Base-by-base conservation (phyloP, 23 red algal genomes). In the Rhodosorus marinus region DNA sequence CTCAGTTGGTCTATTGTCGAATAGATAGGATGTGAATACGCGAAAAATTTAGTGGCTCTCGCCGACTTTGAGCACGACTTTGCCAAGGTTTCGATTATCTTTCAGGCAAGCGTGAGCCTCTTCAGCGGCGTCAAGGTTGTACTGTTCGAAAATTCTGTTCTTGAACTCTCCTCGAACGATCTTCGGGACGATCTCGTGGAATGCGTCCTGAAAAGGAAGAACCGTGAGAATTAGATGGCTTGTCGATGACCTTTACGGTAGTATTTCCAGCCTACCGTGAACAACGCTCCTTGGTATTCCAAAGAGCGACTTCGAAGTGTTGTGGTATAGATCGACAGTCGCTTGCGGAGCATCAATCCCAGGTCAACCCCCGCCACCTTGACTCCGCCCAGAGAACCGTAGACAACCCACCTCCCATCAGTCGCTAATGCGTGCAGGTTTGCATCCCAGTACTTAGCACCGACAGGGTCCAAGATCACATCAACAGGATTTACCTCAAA, bases 401-500 rank as follows among this genome's bases (percentile, higher is more conserved):
- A 61, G 29, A 61, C 46, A 2, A 61, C 57, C 57, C 57, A 61
- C 11, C 57, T 31, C 2, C 33, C 57, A 11, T 61, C 57, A 14
- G 8, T 35, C 8, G 28, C 32, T 1, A 35, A 9, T 31, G 27
- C 35, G 36, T 61, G 36, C 17, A 27, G 2, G 29, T 33, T 31
- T 20, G 31, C 27, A 9, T 61, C 32, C 11, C n/a, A 61, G 27
- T 30, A 43, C 1, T 31, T 41, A 61, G 33, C 57, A 14, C 57
- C 57, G 11, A 61, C 43, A 35, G 33, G 46, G 43, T 61, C 57
- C 24, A 61, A 49, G 43, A 61, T 61, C 9, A 61, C 57, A 35
- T 35, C 32, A 61, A 61, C n/a, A 43, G 38, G 17, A 43, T 11
- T 11, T 11, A 43, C 17, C 17, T 11, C 17, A 43, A 11, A 11